phyloP scores from a whole-genome alignment of 106 monocot species.

The Chionographis japonica region DNA sequence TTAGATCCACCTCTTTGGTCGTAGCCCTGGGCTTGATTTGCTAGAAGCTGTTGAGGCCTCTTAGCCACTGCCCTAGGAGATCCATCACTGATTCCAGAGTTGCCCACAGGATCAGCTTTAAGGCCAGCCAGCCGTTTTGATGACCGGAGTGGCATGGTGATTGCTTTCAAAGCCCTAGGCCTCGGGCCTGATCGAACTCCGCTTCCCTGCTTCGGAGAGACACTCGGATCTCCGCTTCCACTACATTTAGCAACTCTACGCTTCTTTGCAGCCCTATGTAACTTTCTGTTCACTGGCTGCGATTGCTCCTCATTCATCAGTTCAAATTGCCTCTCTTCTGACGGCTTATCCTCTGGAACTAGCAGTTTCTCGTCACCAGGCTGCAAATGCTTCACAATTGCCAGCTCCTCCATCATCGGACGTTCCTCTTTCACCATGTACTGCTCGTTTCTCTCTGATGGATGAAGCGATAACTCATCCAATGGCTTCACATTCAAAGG shows the following conservation, averaged over 20 bases:
- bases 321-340: background rate
- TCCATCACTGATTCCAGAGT: conserved; percentile 6
- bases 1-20: too few species aligned
- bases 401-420: background rate
- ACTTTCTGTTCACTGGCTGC: background rate
- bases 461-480: too few species aligned
- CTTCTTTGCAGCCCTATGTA: background rate
- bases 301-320: background rate
- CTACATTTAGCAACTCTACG: too few species aligned
- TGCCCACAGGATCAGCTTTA: conserved; percentile 8
- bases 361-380: background rate
- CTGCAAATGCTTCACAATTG: background rate
- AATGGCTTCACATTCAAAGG: too few species aligned
- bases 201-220: background rate
- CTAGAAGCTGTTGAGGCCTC: background rate
- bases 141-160: conserved; percentile 15
- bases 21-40: too few species aligned
- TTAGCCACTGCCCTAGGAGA: background rate
- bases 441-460: too few species aligned
- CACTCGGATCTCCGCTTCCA: background rate
- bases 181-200: background rate
- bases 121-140: conserved; percentile 38
- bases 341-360: background rate
- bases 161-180: background rate
- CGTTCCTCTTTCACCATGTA: background rate